Percentiles rank a stretch among this genome's conserved stretches.
phyloP scores from a whole-genome alignment of 257 asterid genomes.

The Plantago major region DNA sequence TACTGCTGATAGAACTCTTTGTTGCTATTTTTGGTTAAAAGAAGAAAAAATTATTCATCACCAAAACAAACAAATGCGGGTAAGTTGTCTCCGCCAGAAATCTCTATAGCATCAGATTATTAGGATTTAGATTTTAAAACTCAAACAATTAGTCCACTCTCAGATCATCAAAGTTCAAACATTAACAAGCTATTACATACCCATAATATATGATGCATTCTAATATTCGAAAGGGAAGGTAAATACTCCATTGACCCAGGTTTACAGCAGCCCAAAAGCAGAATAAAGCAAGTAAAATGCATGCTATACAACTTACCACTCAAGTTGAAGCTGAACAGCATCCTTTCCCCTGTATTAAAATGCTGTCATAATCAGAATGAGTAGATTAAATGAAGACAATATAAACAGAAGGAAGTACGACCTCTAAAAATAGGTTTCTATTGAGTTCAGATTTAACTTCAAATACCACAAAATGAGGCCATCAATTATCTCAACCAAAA shows the following conservation, averaged over 20 bases:
- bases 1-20: no score
- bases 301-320: constrained; percentile 46
- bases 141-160: no score
- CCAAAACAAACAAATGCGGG: no score
- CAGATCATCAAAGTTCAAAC: no score
- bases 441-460: constrained; percentile 10
- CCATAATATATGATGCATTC: no score
- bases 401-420: not conserved
- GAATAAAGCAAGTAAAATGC: constrained; percentile 7
- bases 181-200: no score
- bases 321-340: constrained; percentile 85
- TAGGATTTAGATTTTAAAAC: no score
- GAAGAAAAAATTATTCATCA: no score
- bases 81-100: no score
- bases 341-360: constrained; percentile 64
- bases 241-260: constrained; percentile 1
- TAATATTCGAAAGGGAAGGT: no score
- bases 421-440: constrained; percentile 1
- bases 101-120: no score
- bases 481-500: not conserved
- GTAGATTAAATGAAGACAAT: constrained; percentile 13
- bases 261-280: constrained; percentile 11
- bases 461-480: not conserved
- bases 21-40: no score
- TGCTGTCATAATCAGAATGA: constrained; percentile 21